A percentile compares a stretch with the other conserved stretches of the same genome.
Evolutionary conservation across 345 rosid genomes (phyloP).

Genomic region (Boechera retrofracta): DNA sequence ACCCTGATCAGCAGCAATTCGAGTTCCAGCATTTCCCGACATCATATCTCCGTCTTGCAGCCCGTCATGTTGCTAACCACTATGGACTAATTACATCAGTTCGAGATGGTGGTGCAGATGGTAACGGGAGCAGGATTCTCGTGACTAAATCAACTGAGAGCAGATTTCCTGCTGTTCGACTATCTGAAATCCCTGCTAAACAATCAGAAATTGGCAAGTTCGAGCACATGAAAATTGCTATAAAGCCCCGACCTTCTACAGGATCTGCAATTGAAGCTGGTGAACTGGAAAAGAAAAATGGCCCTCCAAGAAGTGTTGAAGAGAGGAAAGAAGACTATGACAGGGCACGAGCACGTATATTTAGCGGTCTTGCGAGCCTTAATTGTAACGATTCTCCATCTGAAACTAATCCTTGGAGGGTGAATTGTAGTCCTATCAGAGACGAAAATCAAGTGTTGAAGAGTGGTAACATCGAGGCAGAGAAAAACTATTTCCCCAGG

Average conservation of each 20-base stretch:
- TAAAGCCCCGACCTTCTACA: constrained; percentile 63
- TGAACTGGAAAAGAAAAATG: constrained; percentile 53
- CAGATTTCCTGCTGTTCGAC: constrained; percentile 63
- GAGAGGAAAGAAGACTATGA: constrained; percentile 95
- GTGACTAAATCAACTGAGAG: constrained; percentile 65
- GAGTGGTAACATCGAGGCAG: constrained; percentile 51
- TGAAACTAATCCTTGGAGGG: constrained; percentile 39
- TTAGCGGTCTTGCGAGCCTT: constrained; percentile 58
- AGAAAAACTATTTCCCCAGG: constrained; percentile 47
- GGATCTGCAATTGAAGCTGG: constrained; percentile 48
- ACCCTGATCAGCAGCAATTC: constrained; percentile 68
- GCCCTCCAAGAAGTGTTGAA: constrained; percentile 68
- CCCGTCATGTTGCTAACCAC: constrained; percentile 92
- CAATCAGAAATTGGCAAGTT: constrained; percentile 64
- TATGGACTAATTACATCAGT: constrained; percentile 82
- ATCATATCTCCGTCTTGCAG: constrained; percentile 90
- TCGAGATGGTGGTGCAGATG: constrained; percentile 70
- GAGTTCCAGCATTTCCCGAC: constrained; percentile 93
- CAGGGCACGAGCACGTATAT: constrained; percentile 85
- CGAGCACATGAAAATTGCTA: constrained; percentile 64
- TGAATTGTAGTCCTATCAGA: constrained; percentile 40
- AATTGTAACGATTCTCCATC: constrained; percentile 53
- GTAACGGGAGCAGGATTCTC: constrained; percentile 61
- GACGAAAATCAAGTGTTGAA: constrained; percentile 63
- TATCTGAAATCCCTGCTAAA: constrained; percentile 74